Evolutionary conservation across 1,284 basidiomycete species (phyloP), one percentile per base, ranked within the genome.

Genomic region (Naganishia cerealis): DNA sequence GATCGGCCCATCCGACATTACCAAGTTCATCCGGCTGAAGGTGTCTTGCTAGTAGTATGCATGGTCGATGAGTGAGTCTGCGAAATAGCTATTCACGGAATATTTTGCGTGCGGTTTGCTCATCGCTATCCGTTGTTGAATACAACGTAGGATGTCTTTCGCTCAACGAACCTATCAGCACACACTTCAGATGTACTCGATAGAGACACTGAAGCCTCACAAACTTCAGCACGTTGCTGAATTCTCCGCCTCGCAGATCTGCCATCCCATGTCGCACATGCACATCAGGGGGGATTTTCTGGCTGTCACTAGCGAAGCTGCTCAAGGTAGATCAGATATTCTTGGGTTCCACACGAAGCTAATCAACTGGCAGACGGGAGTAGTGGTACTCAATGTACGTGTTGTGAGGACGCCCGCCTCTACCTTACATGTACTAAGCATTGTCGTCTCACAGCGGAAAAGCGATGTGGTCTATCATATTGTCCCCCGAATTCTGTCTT

Each of bases 241-340:
- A 21, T 62, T 62, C 36, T 62, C 59, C 15, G 29, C 59, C 0
- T n/a, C 21, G 7, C 59, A 62, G 33, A 62, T 62, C 8, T 52
- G 59, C 26, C 46, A 62, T 62, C 59, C 59, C 33, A 52, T 62
- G 59, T 39, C 59, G 36, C 59, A 62, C 6, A 50, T 62, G 21
- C 59, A 62, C 13, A 1, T 62, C 7, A 46, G 59, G 24, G 59
- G 59, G 5, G 18, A 52, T 24, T 38, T 62, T 5, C 29, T 62
- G 6, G 59, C 46, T n/a, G 33, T 62, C 18, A 62, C 46, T 52
- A 52, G 59, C 36, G 59, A 62, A 21, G 26, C 21, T 24, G 16
- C 13, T 29, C 18, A 33, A 9, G 59, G 24, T 48, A n/a, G 59
- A 39, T 29, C 16, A 0, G 59, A 33, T 24, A 21, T 13, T 1